Conservation (phyloP, 192 early-diverging fungal species). For the Linnemannia hyalina region DNA sequence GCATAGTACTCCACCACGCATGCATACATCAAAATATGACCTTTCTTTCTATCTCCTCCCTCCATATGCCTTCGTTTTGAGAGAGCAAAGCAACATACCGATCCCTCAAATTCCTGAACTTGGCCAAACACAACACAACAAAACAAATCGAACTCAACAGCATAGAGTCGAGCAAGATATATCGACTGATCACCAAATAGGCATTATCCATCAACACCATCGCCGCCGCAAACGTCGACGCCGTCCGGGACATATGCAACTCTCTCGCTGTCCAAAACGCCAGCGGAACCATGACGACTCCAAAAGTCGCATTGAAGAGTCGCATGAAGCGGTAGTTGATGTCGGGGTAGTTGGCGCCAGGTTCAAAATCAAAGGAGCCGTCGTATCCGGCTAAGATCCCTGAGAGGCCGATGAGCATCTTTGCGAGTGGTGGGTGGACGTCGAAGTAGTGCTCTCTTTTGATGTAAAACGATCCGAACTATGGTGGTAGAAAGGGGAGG, state of each 20-base stretch:
- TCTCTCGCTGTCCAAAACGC: conserved; percentile 88
- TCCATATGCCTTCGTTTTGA: too few relatives aligned
- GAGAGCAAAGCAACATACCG: conserved; percentile 34
- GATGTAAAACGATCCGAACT: conserved; percentile 94
- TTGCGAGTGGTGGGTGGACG: conserved; percentile 96
- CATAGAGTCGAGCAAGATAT: conserved; percentile 95
- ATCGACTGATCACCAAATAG: conserved; percentile 80
- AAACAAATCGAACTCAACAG: conserved; percentile 88
- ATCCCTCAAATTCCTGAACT: conserved; percentile 78
- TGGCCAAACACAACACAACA: conserved; percentile 72
- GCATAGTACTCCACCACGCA: too few relatives aligned
- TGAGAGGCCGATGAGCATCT: conserved; percentile 90
- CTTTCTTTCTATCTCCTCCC: neutral
- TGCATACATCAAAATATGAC: neutral
- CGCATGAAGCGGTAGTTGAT: conserved; percentile 94
- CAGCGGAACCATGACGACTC: conserved; percentile 85
- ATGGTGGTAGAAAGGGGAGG: conserved; percentile 6
- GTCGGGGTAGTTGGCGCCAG: conserved; percentile 78
- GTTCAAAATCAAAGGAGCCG: conserved; percentile 86
- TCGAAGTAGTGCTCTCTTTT: conserved; percentile 94
- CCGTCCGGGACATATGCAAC: conserved; percentile 72
- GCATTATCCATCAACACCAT: conserved; percentile 87
- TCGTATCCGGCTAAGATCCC: conserved; percentile 86
- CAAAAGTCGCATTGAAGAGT: conserved; percentile 86
- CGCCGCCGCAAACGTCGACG: conserved; percentile 74